These are phyloP conservation scores for Fusarium floridanum DNA, from an alignment of 2,329 filamentous ascomycete genomes.

Conservation along the genomic window DNA sequence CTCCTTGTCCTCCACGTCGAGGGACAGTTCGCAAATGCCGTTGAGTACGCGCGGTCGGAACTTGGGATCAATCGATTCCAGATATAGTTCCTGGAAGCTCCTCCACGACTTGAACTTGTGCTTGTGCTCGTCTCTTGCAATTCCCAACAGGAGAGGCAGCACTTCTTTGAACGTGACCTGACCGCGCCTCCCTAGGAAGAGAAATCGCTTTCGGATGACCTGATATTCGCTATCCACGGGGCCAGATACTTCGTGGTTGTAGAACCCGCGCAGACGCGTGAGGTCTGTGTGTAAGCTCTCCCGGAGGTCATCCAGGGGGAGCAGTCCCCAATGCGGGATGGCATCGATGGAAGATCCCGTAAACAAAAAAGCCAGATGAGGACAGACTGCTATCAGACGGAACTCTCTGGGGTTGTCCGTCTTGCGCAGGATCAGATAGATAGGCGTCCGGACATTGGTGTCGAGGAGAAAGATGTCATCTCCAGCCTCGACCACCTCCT, in stretches of 20 bases:
- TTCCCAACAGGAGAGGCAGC: neutral
- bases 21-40: neutral
- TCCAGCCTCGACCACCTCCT: neutral
- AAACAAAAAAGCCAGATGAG: neutral
- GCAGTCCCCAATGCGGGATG: neutral
- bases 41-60: neutral
- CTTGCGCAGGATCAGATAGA: neutral
- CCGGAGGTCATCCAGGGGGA: neutral
- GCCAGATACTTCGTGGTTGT: neutral
- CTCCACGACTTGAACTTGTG: neutral
- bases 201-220: neutral
- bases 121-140: neutral
- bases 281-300: neutral
- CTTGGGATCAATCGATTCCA: neutral
- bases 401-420: neutral
- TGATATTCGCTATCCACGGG: fast-evolving
- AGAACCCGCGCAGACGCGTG: neutral
- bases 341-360: no score
- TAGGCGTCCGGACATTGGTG: neutral
- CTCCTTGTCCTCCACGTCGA: neutral
- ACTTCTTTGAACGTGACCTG: neutral
- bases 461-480: neutral
- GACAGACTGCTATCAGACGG: neutral
- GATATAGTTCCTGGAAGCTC: neutral
- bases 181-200: neutral